Conservation (phyloP, 2,329 filamentous ascomycete species). For the Alternaria ethzedia region DNA sequence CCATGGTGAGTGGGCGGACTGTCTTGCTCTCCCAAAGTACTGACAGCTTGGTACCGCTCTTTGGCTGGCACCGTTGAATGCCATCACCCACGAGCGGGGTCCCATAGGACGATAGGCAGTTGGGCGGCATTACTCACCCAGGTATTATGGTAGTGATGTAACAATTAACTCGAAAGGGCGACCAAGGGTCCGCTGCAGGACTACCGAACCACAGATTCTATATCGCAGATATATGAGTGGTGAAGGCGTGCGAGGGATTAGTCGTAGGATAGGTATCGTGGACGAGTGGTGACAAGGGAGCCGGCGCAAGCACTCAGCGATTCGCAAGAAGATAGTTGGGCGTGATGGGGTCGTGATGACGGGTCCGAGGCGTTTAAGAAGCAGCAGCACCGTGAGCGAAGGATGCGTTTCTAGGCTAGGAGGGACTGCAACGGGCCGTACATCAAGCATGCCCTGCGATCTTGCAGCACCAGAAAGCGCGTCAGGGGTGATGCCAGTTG, state of each 20-base stretch:
- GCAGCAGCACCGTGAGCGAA: constrained; percentile 28
- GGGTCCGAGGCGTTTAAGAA: constrained; percentile 40
- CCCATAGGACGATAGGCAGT: neutral
- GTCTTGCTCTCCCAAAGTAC: constrained; percentile 10
- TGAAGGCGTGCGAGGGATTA: neutral
- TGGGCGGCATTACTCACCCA: constrained; percentile 10
- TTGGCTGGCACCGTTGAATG: constrained; percentile 11
- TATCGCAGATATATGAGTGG: constrained; percentile 15
- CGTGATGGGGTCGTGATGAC: constrained; percentile 26
- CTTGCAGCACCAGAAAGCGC: constrained; percentile 33
- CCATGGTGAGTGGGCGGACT: constrained; percentile 6
- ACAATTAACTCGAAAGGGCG: constrained; percentile 7
- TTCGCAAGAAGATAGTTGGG: constrained; percentile 30
- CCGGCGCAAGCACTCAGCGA: constrained; percentile 43
- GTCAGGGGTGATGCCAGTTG: constrained; percentile 37
- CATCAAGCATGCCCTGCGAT: constrained; percentile 42
- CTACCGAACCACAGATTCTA: constrained; percentile 12
- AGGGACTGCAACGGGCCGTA: constrained; percentile 51
- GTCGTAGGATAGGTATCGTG: constrained; percentile 24
- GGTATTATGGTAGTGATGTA: constrained; percentile 15
- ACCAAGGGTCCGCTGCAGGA: constrained; percentile 7
- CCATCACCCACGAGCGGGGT: constrained; percentile 7
- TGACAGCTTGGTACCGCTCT: constrained; percentile 17
- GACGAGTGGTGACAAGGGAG: constrained; percentile 19
- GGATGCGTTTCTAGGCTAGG: constrained; percentile 44